phyloP scores from a whole-genome alignment of 352 stramenopile genomes.

The Pythium grandisporangium region DNA sequence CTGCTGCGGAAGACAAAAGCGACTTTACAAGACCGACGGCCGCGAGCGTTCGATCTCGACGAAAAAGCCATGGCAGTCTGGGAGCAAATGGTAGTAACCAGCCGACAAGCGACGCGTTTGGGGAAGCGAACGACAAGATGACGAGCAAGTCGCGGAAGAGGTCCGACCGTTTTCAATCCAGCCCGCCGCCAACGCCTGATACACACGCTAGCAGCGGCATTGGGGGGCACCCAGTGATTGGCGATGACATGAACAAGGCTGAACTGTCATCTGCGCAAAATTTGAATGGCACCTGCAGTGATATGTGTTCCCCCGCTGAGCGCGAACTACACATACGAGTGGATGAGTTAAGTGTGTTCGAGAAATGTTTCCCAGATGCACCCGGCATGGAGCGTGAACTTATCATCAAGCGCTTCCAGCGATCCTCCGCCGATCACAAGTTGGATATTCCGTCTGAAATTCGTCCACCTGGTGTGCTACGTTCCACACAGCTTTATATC shows the following conservation, averaged over 20 bases:
- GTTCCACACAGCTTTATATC: constrained; percentile 75
- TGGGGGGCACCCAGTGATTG: constrained; percentile 5
- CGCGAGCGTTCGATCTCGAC: background rate
- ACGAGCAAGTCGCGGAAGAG: constrained; percentile 11
- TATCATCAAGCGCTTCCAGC: constrained; percentile 86
- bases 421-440: constrained; percentile 81
- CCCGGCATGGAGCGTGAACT: constrained; percentile 48
- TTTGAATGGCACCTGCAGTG: constrained; percentile 62
- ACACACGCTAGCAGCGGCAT: background rate
- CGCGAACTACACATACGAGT: constrained; percentile 78
- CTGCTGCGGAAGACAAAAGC: background rate
- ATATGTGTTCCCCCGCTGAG: constrained; percentile 82
- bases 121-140: background rate
- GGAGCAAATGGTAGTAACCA: background rate
- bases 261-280: constrained; percentile 52
- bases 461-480: constrained; percentile 67
- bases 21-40: background rate
- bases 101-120: background rate
- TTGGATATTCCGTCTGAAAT: constrained; percentile 77
- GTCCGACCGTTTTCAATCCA: constrained; percentile 2
- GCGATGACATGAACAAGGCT: constrained; percentile 35
- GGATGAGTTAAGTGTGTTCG: constrained; percentile 81
- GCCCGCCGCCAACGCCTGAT: constrained; percentile 2
- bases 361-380: constrained; percentile 64
- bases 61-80: background rate